phyloP scores from a whole-genome alignment of 495 filamentous ascomycete species.

The Penicillium desertorum region DNA sequence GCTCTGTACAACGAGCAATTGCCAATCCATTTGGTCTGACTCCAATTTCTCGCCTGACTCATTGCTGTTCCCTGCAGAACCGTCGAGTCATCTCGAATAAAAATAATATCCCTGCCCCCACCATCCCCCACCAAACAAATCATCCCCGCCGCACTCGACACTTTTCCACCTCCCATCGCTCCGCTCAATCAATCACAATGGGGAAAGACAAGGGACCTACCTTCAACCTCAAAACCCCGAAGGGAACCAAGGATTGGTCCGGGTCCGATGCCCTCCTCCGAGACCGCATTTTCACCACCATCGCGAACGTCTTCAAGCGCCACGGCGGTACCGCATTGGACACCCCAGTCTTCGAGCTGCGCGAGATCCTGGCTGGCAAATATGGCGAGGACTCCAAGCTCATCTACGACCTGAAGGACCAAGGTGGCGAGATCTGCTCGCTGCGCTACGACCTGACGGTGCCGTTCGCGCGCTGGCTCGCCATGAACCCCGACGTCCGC shows the following conservation, averaged over 20 bases:
- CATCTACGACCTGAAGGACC: conserved; percentile 83
- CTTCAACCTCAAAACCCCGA: conserved; percentile 51
- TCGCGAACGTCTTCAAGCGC: conserved; percentile 83
- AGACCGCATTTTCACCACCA: conserved; percentile 80
- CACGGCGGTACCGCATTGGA: conserved; percentile 85
- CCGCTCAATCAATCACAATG: conserved; percentile 28
- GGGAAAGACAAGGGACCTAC: conserved; percentile 36
- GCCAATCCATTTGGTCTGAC: conserved; percentile 11
- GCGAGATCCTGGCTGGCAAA: conserved; percentile 79
- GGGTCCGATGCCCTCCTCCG: conserved; percentile 32
- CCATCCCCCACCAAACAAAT: conserved; percentile 40
- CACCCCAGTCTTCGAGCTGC: conserved; percentile 78
- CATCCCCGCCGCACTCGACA: conserved; percentile 33
- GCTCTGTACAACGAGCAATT: conserved; percentile 33
- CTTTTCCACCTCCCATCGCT: conserved; percentile 28
- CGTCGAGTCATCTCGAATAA: conserved; percentile 29
- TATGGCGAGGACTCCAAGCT: conserved; percentile 92
- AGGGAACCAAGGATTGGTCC: conserved; percentile 50
- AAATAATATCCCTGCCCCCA: conserved; percentile 39
- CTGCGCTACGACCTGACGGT: conserved; percentile 91
- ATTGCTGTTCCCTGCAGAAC: conserved; percentile 21
- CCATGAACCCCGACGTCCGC: conserved; percentile 74
- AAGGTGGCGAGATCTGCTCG: conserved; percentile 81
- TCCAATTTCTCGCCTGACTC: conserved; percentile 18
- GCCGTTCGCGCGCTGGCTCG: conserved; percentile 84